These are phyloP conservation scores for Sarcodon aspratus DNA, from an alignment of 768 basidiomycete species.

Conservation along the genomic window DNA sequence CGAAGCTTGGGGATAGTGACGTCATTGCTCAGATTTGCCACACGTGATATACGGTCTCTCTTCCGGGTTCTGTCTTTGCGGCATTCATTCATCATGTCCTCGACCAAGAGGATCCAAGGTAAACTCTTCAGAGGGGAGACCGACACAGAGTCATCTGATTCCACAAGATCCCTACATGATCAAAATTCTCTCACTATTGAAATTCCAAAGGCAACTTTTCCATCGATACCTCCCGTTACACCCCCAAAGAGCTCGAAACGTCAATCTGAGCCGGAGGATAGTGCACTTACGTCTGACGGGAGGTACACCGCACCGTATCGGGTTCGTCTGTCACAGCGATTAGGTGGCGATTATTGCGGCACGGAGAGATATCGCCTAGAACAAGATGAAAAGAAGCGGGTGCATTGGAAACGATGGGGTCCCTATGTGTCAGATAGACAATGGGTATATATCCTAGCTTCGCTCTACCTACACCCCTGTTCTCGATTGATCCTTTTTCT, in stretches of 20 bases:
- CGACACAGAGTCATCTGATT: constrained; percentile 14
- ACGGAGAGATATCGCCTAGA: constrained; percentile 78
- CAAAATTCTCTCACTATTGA: constrained; percentile 42
- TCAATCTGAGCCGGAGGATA: constrained; percentile 9
- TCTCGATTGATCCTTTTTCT: constrained; percentile 1
- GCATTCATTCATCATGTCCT: constrained; percentile 13
- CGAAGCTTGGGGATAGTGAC: too few species aligned
- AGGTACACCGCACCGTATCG: constrained; percentile 34
- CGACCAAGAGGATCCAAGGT: constrained; percentile 56
- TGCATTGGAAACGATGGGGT: constrained; percentile 98
- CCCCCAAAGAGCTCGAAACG: constrained; percentile 37
- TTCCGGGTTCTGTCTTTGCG: constrained; percentile 3
- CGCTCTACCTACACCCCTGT: constrained; percentile 3
- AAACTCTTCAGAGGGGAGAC: constrained; percentile 50
- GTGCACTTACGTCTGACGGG: constrained; percentile 3
- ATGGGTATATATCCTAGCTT: constrained; percentile 54
- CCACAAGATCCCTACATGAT: constrained; percentile 9
- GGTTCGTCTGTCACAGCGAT: constrained; percentile 47
- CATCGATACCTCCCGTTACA: constrained; percentile 16
- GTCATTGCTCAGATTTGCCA: neutral
- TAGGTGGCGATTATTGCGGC: constrained; percentile 68
- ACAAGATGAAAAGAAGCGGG: constrained; percentile 68
- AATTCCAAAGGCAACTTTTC: constrained; percentile 43
- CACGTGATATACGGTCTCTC: constrained; percentile 1
- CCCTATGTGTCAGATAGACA: constrained; percentile 96